Conservation (phyloP, 169 alveolate genomes). For the Perkinsus chesapeaki region DNA sequence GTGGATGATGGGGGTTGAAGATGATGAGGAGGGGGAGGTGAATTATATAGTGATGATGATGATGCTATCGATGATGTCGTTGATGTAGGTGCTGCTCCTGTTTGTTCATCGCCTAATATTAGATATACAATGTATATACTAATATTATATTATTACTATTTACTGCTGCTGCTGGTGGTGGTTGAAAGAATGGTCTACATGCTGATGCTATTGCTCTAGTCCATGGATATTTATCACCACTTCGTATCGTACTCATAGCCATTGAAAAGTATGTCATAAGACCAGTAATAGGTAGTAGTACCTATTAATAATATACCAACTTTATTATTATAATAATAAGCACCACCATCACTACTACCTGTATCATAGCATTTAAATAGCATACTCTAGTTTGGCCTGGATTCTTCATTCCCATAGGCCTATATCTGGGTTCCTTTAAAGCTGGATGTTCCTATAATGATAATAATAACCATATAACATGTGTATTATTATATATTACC, state of each 20-base stretch:
- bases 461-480: neutral
- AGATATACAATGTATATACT: neutral
- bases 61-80: too few relatives aligned
- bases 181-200: neutral
- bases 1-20: neutral
- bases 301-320: neutral
- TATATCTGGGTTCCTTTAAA: neutral
- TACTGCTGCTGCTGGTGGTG: neutral
- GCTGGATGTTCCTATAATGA: neutral
- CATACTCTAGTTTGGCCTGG: neutral
- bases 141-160: neutral
- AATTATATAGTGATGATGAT: neutral
- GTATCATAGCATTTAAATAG: neutral
- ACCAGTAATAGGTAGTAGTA: neutral
- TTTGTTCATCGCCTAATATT: neutral
- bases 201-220: neutral
- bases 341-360: neutral
- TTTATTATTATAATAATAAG: neutral
- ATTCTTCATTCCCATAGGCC: neutral
- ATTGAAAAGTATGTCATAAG: neutral
- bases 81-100: too few relatives aligned
- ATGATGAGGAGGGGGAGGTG: neutral
- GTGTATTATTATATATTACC: neutral
- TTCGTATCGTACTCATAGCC: neutral
- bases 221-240: neutral